A percentile compares a stretch with the other conserved stretches of the same genome.
phyloP scores from a whole-genome alignment of 805 yeast genomes.

The Ogataea populi-albae region DNA sequence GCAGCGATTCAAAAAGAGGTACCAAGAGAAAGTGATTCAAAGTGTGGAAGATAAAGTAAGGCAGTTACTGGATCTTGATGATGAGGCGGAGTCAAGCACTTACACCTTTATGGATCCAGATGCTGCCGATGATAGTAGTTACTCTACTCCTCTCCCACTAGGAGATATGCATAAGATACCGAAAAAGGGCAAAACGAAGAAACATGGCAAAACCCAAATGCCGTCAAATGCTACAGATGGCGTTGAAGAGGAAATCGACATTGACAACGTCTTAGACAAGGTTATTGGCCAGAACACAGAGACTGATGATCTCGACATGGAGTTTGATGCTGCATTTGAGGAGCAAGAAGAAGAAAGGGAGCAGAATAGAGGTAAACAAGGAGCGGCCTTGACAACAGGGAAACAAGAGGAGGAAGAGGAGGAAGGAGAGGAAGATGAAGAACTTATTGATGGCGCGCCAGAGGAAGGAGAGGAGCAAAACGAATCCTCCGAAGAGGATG shows the following conservation, averaged over 20 bases:
- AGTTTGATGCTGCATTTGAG: constrained; percentile 18
- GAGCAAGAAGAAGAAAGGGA: constrained; percentile 40
- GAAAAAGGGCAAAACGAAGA: constrained; percentile 24
- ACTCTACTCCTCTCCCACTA: constrained; percentile 24
- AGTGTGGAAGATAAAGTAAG: constrained; percentile 77
- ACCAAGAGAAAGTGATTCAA: constrained; percentile 69
- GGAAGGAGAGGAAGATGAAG: constrained; percentile 42
- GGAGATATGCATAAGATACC: constrained; percentile 7
- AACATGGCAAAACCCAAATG: constrained; percentile 4
- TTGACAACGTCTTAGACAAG: constrained; percentile 29
- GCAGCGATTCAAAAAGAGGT: constrained; percentile 67
- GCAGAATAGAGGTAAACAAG: too few relatives aligned
- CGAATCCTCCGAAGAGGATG: constrained; percentile 40
- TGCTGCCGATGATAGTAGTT: constrained; percentile 35
- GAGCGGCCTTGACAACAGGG: too few relatives aligned
- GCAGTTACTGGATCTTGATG: constrained; percentile 70
- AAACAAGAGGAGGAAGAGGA: constrained; percentile 48
- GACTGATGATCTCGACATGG: constrained; percentile 21
- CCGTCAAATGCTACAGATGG: constrained; percentile 7
- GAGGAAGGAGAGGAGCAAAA: constrained; percentile 45
- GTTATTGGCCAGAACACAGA: constrained; percentile 19
- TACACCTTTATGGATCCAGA: constrained; percentile 70
- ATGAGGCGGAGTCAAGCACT: constrained; percentile 75
- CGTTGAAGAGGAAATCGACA: constrained; percentile 37
- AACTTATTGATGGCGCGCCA: constrained; percentile 42